phyloP scores from a whole-genome alignment of 2,329 filamentous ascomycete species.

The Penicillium sp. region DNA sequence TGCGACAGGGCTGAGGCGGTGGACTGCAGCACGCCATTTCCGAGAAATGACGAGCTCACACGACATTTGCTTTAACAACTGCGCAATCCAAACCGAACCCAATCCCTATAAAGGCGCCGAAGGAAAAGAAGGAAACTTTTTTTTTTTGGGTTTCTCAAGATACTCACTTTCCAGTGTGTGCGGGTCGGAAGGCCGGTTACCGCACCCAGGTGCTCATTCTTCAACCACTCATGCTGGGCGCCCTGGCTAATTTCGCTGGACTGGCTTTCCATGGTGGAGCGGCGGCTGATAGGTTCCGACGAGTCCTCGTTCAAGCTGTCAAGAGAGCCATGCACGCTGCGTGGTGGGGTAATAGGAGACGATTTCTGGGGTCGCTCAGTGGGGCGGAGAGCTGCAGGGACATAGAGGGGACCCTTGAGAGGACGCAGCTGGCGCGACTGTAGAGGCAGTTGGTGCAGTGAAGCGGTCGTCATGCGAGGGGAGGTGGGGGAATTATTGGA shows the following conservation, averaged over 20 bases:
- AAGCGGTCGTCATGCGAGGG: constrained; percentile 45
- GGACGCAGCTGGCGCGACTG: constrained; percentile 59
- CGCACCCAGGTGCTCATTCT: constrained; percentile 53
- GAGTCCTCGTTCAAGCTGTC: constrained; percentile 46
- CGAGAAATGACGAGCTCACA: constrained; percentile 22
- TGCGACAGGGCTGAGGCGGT: neutral
- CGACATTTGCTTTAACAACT: constrained; percentile 22
- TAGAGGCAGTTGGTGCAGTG: constrained; percentile 39
- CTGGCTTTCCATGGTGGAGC: constrained; percentile 44
- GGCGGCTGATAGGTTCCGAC: constrained; percentile 38
- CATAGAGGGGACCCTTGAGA: constrained; percentile 61
- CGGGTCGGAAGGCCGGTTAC: constrained; percentile 61
- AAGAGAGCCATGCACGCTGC: constrained; percentile 57
- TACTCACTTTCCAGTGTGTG: constrained; percentile 66
- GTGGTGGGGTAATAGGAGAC: constrained; percentile 50
- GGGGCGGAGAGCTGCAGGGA: constrained; percentile 62
- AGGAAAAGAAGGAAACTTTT: neutral
- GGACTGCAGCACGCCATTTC: constrained; percentile 28
- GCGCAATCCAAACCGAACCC: constrained; percentile 19
- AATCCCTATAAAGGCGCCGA: constrained; percentile 22
- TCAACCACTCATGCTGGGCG: constrained; percentile 54
- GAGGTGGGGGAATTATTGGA: constrained; percentile 56
- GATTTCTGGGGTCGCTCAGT: constrained; percentile 54
- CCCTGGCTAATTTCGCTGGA: constrained; percentile 48
- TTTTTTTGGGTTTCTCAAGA: neutral